phyloP scores from a whole-genome alignment of 2,329 filamentous ascomycete genomes.

The Hypoxylon sp. region DNA sequence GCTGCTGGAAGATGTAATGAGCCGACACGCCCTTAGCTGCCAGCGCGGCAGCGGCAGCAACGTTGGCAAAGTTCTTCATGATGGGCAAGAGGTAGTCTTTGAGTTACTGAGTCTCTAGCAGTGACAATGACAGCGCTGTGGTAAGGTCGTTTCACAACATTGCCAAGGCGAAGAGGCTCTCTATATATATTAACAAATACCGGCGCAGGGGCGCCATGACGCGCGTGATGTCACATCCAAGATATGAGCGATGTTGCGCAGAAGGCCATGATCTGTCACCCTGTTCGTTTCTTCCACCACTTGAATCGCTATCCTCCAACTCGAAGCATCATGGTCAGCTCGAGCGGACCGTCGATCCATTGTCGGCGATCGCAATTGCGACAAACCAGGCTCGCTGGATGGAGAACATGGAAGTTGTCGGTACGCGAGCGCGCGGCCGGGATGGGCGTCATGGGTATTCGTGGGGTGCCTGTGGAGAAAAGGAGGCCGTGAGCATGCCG shows the following conservation, averaged over 20 bases:
- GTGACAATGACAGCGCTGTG: conserved; percentile 19
- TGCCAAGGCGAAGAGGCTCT: conserved; percentile 21
- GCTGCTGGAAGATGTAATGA: conserved; percentile 61
- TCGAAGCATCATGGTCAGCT: conserved; percentile 5
- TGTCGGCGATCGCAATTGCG: conserved; percentile 30
- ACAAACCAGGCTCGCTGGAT: conserved; percentile 14
- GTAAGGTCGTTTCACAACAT: conserved; percentile 20
- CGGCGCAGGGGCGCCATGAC: conserved; percentile 11
- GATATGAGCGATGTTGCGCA: conserved; percentile 4
- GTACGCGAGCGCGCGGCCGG: conserved; percentile 19
- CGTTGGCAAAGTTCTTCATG: conserved; percentile 55
- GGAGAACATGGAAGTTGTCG: conserved; percentile 12
- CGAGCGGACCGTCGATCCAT: conserved; percentile 46
- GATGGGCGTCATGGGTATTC: conserved; percentile 30
- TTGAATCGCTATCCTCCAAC: conserved; percentile 16
- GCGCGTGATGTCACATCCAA: conserved; percentile 31
- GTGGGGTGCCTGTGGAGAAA: conserved; percentile 42
- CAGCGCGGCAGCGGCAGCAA: conserved; percentile 54
- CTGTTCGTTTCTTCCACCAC: conserved; percentile 21
- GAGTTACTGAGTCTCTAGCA: conserved; percentile 12
- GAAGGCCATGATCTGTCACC: conserved; percentile 9
- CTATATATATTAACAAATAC: conserved; percentile 42
- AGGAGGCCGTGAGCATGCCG: conserved; percentile 36
- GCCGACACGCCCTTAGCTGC: conserved; percentile 54
- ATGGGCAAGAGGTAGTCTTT: conserved; percentile 27